phyloP scores from a whole-genome alignment of 176 grass and related monocot species.

The Carex myosuroides region DNA sequence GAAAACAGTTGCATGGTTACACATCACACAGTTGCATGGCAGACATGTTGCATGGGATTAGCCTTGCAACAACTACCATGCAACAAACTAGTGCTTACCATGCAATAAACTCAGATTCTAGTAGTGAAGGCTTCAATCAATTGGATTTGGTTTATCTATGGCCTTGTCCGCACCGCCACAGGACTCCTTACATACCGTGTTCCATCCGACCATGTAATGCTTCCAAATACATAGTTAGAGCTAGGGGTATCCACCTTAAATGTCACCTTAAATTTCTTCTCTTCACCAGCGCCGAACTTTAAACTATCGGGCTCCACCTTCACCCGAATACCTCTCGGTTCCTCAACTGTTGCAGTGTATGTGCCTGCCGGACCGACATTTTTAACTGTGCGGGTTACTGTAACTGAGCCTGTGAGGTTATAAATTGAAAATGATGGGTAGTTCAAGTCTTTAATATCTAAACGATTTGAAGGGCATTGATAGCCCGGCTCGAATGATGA shows the following conservation, averaged over 20 bases:
- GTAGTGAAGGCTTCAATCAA: background rate
- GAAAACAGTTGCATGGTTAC: too few relatives aligned
- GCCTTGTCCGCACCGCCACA: constrained; percentile 24
- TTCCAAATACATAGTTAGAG: constrained; percentile 37
- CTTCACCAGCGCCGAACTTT: constrained; percentile 37
- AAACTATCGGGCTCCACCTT: constrained; percentile 32
- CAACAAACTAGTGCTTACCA: too few relatives aligned
- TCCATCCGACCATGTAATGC: constrained; percentile 52
- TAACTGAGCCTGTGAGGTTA: background rate
- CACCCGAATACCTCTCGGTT: constrained; percentile 43
- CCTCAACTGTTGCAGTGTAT: constrained; percentile 31
- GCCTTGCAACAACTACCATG: too few relatives aligned
- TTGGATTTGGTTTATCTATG: background rate
- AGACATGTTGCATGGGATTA: too few relatives aligned
- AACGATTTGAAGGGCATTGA: constrained; percentile 26
- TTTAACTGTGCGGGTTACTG: constrained; percentile 32
- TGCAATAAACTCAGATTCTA: too few relatives aligned
- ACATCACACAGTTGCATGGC: too few relatives aligned
- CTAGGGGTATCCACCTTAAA: background rate
- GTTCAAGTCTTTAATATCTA: constrained; percentile 40
- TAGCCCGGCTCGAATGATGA: constrained; percentile 20
- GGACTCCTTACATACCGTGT: constrained; percentile 42
- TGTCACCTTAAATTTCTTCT: constrained; percentile 46
- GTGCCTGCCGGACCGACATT: constrained; percentile 40
- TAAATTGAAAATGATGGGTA: constrained; percentile 49